A percentile compares a stretch with the other conserved stretches of the same genome.
phyloP scores from a whole-genome alignment of 139 green algal genomes.

The Coccomyxa sp. region DNA sequence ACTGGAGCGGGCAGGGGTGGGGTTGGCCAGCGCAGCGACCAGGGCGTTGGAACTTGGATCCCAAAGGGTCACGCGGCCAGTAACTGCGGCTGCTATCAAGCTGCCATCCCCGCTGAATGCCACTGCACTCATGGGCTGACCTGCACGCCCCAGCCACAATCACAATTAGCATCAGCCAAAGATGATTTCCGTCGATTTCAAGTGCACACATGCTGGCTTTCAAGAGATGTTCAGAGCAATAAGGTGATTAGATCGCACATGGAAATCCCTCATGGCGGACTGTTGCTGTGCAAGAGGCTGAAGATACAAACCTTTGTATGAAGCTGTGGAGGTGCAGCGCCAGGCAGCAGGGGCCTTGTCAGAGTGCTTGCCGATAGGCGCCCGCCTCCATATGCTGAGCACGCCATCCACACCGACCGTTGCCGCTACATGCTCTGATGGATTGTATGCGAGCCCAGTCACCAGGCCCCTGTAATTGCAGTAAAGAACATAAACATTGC shows the following conservation, averaged over 20 bases:
- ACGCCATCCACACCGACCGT: constrained; percentile 33
- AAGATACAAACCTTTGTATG: constrained; percentile 32
- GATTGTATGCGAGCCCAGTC: constrained; percentile 40
- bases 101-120: constrained; percentile 68
- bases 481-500: neutral
- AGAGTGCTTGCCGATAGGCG: neutral
- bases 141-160: neutral
- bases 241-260: neutral
- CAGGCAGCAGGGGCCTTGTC: constrained; percentile 11
- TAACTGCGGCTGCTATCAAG: constrained; percentile 56
- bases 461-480: constrained; percentile 17
- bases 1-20: neutral
- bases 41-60: constrained; percentile 40
- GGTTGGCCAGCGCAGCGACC: constrained; percentile 39
- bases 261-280: neutral
- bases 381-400: constrained; percentile 18
- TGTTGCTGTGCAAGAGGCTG: no score
- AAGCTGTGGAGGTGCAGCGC: constrained; percentile 41
- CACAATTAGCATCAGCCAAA: neutral
- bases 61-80: constrained; percentile 59
- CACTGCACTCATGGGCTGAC: constrained; percentile 30
- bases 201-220: neutral
- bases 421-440: constrained; percentile 38
- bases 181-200: neutral
- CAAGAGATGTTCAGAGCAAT: neutral